These are phyloP conservation scores for Penicillium sp. DNA, from an alignment of 2,329 filamentous ascomycete genomes.

Conservation along the genomic window DNA sequence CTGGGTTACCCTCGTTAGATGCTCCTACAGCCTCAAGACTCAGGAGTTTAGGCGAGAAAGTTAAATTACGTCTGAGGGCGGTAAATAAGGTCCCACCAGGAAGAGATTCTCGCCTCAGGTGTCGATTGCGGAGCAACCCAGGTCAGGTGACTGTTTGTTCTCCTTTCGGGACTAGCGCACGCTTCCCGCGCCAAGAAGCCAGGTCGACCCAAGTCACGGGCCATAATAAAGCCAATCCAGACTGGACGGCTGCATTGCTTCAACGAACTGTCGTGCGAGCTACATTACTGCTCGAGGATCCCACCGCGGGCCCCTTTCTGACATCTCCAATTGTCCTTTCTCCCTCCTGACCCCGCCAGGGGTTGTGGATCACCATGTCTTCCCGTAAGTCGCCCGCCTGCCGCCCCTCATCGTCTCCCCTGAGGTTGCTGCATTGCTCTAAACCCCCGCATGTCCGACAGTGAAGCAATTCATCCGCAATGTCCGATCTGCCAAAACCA, in stretches of 20 bases:
- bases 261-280: slow-evolving; percentile 3
- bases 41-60: background rate
- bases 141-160: slow-evolving; percentile 9
- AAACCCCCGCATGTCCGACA: slow-evolving; percentile 42
- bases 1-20: background rate
- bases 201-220: slow-evolving; percentile 30
- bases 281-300: slow-evolving; percentile 10
- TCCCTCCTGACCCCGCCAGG: slow-evolving; percentile 40
- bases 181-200: slow-evolving; percentile 25
- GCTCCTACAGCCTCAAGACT: too few relatives aligned
- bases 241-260: slow-evolving; percentile 17
- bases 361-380: slow-evolving; percentile 58
- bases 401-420: slow-evolving; percentile 28
- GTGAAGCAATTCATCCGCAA: slow-evolving; percentile 99
- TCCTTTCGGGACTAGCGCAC: slow-evolving; percentile 13
- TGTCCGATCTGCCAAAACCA: slow-evolving; percentile 96
- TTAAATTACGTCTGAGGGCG: slow-evolving; percentile 11
- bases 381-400: slow-evolving; percentile 51
- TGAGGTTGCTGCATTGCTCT: slow-evolving; percentile 19
- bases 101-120: background rate
- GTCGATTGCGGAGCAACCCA: background rate
- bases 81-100: background rate
- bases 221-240: slow-evolving; percentile 26
- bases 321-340: slow-evolving; percentile 13
- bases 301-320: slow-evolving; percentile 10